Conservation (phyloP, 768 basidiomycete species). For the Amanita thiersii region DNA sequence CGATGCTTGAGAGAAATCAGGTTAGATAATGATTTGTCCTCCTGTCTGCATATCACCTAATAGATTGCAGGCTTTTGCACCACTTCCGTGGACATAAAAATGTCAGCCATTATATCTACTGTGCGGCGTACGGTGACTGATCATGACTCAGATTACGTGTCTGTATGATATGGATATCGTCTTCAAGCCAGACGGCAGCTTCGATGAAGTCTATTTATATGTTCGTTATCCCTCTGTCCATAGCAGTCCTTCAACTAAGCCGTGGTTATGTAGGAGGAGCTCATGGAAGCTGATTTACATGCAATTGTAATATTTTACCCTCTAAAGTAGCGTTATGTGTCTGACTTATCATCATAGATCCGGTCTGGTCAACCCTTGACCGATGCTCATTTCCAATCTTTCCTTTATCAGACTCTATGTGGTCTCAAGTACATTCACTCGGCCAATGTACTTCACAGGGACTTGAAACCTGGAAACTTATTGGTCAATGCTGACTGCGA, state of each 20-base stretch:
- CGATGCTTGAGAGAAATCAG: slow-evolving; percentile 93
- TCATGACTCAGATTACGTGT: slow-evolving; percentile 70
- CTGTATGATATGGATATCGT: slow-evolving; percentile 99
- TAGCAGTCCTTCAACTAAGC: slow-evolving; percentile 7
- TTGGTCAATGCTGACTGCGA: slow-evolving; percentile 98
- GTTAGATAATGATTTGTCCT: slow-evolving; percentile 28
- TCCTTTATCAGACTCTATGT: slow-evolving; percentile 97
- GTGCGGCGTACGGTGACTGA: slow-evolving; percentile 13
- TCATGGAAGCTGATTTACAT: slow-evolving; percentile 99
- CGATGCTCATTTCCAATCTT: slow-evolving; percentile 90
- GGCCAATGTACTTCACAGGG: slow-evolving; percentile 94
- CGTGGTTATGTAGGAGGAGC: slow-evolving; percentile 70
- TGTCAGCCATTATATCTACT: slow-evolving; percentile 33
- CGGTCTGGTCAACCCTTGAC: slow-evolving; percentile 84
- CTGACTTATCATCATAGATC: slow-evolving; percentile 36
- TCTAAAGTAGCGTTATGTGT: neutral
- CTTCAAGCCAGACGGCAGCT: slow-evolving; percentile 83
- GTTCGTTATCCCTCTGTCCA: slow-evolving; percentile 32
- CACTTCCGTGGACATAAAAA: slow-evolving; percentile 99
- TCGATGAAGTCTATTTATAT: slow-evolving; percentile 94
- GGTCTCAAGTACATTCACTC: slow-evolving; percentile 98
- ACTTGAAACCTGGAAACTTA: slow-evolving; percentile 91
- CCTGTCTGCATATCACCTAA: slow-evolving; percentile 11
- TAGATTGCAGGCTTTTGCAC: slow-evolving; percentile 63
- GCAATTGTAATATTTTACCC: slow-evolving; percentile 64